Conservation (phyloP, 768 basidiomycete genomes). For the Macrolepiota fuliginosa region DNA sequence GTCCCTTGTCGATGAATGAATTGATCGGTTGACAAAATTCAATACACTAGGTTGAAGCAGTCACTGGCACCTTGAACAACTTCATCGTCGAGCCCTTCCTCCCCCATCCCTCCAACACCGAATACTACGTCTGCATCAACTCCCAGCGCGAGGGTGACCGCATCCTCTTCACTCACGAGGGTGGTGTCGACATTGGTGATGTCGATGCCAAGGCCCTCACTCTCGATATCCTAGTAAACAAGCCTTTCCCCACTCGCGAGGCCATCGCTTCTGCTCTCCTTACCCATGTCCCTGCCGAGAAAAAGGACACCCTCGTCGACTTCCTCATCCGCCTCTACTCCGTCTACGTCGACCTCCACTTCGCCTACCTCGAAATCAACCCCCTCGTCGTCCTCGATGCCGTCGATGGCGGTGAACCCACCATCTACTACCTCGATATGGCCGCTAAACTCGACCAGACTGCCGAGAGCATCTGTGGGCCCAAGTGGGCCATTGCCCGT, state of each 20-base stretch:
- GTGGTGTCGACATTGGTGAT: slow-evolving; percentile 98
- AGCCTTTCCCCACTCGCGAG: slow-evolving; percentile 80
- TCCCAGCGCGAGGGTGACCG: slow-evolving; percentile 92
- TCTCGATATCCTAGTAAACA: slow-evolving; percentile 74
- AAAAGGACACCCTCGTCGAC: slow-evolving; percentile 91
- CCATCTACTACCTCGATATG: slow-evolving; percentile 98
- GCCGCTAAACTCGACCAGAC: slow-evolving; percentile 99
- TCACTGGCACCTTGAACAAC: slow-evolving; percentile 93
- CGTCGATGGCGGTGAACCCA: slow-evolving; percentile 60
- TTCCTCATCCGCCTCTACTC: slow-evolving; percentile 94
- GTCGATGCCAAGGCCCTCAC: slow-evolving; percentile 96
- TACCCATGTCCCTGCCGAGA: slow-evolving; percentile 74
- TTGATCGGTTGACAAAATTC: slow-evolving; percentile 22
- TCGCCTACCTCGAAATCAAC: slow-evolving; percentile 99
- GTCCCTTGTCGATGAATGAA: slow-evolving; percentile 1
- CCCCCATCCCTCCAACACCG: slow-evolving; percentile 89
- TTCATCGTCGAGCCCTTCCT: slow-evolving; percentile 99
- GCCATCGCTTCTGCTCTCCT: slow-evolving; percentile 75
- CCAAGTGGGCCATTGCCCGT: slow-evolving; percentile 98
- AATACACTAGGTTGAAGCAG: slow-evolving; percentile 75
- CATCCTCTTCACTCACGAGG: slow-evolving; percentile 98
- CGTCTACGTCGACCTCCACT: slow-evolving; percentile 98
- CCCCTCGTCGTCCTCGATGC: slow-evolving; percentile 93
- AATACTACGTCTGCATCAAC: slow-evolving; percentile 98
- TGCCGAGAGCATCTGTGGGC: slow-evolving; percentile 95